A percentile compares a stretch with the other conserved stretches of the same genome.
phyloP scores from a whole-genome alignment of 805 yeast genomes.

The Starmerella sp. region DNA sequence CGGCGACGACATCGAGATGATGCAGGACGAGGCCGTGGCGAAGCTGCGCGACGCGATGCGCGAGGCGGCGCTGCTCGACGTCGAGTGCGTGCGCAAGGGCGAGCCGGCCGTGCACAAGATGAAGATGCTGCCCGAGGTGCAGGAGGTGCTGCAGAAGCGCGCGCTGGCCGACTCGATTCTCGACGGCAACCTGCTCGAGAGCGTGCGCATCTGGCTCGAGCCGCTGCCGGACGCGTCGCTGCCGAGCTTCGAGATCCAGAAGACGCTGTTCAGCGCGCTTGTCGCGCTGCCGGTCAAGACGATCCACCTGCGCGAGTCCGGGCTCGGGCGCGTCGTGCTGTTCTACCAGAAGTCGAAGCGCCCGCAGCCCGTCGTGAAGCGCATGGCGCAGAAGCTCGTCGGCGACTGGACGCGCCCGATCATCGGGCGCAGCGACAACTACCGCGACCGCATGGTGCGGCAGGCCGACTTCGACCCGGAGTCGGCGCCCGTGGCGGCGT shows the following conservation, averaged over 20 bases:
- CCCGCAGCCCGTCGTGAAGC: slow-evolving; percentile 76
- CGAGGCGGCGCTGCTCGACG: slow-evolving; percentile 45
- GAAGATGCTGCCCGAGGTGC: slow-evolving; percentile 68
- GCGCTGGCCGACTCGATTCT: slow-evolving; percentile 82
- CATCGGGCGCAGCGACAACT: slow-evolving; percentile 88
- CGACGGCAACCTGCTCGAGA: slow-evolving; percentile 86
- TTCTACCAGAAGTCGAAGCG: slow-evolving; percentile 84
- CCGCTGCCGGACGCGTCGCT: slow-evolving; percentile 95
- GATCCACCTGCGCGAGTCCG: slow-evolving; percentile 86
- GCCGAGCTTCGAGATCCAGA: slow-evolving; percentile 96
- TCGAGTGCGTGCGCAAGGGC: slow-evolving; percentile 46
- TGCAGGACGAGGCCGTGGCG: slow-evolving; percentile 85
- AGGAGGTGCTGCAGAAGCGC: slow-evolving; percentile 62
- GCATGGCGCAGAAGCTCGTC: slow-evolving; percentile 78
- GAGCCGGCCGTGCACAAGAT: slow-evolving; percentile 67
- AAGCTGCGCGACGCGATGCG: slow-evolving; percentile 81
- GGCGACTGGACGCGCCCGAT: slow-evolving; percentile 99
- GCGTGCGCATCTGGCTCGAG: slow-evolving; percentile 93
- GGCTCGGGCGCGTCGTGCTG: slow-evolving; percentile 85
- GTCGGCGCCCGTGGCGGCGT: slow-evolving; percentile 12
- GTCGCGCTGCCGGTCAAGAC: slow-evolving; percentile 82
- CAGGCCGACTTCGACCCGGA: slow-evolving; percentile 46
- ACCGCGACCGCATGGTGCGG: slow-evolving; percentile 71
- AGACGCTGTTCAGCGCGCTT: slow-evolving; percentile 65
- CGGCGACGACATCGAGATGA: slow-evolving; percentile 88